phyloP scores from a whole-genome alignment of 2,329 filamentous ascomycete species.

The Nemania sp. region DNA sequence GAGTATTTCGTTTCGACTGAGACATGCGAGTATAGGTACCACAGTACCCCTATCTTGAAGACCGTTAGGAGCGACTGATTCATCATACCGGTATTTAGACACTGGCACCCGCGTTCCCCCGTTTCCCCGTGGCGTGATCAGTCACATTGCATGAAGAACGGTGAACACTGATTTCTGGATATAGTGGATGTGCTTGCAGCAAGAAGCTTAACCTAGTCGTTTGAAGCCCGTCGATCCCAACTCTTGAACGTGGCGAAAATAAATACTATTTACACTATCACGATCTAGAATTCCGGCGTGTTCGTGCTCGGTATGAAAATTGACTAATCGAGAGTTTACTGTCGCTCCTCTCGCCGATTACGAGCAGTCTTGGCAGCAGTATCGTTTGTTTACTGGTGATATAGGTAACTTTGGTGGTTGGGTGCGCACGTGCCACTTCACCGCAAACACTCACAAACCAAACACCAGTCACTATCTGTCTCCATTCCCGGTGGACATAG shows the following conservation, averaged over 20 bases:
- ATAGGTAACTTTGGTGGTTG: constrained; percentile 17
- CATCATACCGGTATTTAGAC: too few relatives aligned
- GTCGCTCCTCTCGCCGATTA: neutral
- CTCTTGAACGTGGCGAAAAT: neutral
- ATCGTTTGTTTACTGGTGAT: constrained; percentile 1
- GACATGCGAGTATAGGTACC: neutral
- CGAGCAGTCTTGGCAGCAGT: constrained; percentile 23
- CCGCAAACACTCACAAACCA: neutral
- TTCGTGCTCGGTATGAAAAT: neutral
- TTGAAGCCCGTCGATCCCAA: neutral
- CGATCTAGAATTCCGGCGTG: too few relatives aligned
- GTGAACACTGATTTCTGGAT: neutral
- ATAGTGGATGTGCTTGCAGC: neutral
- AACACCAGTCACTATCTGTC: neutral
- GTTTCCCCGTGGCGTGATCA: neutral
- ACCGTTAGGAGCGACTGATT: neutral
- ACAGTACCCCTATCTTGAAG: neutral
- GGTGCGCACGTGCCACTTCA: constrained; percentile 22
- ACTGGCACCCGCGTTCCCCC: neutral
- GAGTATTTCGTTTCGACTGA: neutral
- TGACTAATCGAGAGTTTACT: neutral
- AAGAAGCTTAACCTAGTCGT: neutral
- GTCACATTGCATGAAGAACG: neutral
- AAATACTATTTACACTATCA: too few relatives aligned
- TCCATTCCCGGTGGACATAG: neutral